Evolutionary conservation across 495 filamentous ascomycete genomes (phyloP), one percentile per base, ranked within the genome.

Genomic region (Penicillium psychrofluorescens): DNA sequence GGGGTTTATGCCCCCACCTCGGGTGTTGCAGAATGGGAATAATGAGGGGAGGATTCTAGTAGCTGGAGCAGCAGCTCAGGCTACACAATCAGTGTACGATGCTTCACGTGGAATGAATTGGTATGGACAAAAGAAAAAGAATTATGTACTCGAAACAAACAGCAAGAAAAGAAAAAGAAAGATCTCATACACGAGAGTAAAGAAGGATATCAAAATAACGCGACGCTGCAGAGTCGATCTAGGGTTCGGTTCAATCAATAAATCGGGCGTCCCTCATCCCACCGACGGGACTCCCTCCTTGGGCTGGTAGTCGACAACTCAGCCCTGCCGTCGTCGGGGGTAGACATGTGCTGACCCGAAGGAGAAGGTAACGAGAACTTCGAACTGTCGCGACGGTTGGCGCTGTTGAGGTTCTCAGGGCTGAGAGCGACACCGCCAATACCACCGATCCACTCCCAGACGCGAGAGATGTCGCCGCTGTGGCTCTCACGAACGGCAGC

Each of bases 371-470:
- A 35, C 11, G 66, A 61, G 28, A 60, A 59, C 9, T 59, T 55
- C 63, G 50, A 76, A 75, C 58, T 75, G 74, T 43, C 75, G 58
- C 67, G 60, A 11, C 52, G 54, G 34, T 47, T 38, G 37, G 55
- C 56, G 9, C 53, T 45, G 7, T 58, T 59, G 13, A 53, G 45
- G 35, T 71, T 69, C 31, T 63, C 63, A 13, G 57, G 43, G 45
- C 66, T 66, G 29, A 65, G 62, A 9, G 59, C 62, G 13, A 73
- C 75, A 15, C 69, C 62, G 16, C 66, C 59, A 36, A 70, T 65
- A n/a, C 74, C 68, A 28, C 92, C 92, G 58, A 95, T 90, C 92
- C 92, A 99, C 60, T 95, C 91, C 92, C 92, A 99, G 12, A 86
- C 83, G 38, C 88, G 76, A 11, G 85, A 81, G 40, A 96, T 79